Evolutionary conservation across 2,329 filamentous ascomycete genomes (phyloP).

Genomic region (Sordariomycetes sp.): DNA sequence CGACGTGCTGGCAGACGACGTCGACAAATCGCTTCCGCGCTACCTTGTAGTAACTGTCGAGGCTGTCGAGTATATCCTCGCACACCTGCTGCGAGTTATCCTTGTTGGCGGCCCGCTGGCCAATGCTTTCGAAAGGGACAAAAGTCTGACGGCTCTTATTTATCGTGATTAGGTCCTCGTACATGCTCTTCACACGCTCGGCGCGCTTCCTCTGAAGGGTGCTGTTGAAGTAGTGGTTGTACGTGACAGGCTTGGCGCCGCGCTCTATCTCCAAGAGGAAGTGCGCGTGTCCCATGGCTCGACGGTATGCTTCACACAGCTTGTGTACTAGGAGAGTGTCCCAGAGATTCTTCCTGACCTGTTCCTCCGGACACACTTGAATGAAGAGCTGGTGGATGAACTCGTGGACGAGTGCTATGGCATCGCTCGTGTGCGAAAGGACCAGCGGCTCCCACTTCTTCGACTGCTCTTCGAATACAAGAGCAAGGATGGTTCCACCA

Average conservation of each 20-base stretch:
- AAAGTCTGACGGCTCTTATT: not conserved
- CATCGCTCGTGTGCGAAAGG: slow-evolving; percentile 32
- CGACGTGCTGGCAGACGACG: slow-evolving; percentile 42
- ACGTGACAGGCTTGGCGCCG: slow-evolving; percentile 28
- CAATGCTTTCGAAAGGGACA: not conserved
- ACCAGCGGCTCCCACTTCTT: slow-evolving; percentile 36
- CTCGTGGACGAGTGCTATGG: slow-evolving; percentile 34
- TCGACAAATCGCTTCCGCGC: slow-evolving; percentile 49
- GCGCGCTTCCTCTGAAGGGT: slow-evolving; percentile 14
- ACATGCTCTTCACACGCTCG: not conserved
- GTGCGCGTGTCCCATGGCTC: slow-evolving; percentile 30
- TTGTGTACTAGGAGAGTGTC: slow-evolving; percentile 26
- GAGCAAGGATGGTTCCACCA: slow-evolving; percentile 23
- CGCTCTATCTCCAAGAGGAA: slow-evolving; percentile 41
- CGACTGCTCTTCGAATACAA: slow-evolving; percentile 38
- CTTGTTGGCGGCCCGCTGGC: slow-evolving; percentile 10
- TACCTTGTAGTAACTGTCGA: slow-evolving; percentile 21
- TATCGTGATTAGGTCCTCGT: not conserved
- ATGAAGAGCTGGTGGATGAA: slow-evolving; percentile 33
- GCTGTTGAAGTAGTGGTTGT: slow-evolving; percentile 38
- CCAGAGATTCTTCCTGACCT: slow-evolving; percentile 27
- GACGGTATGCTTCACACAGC: slow-evolving; percentile 28
- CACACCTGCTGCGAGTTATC: slow-evolving; percentile 19
- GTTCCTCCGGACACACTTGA: slow-evolving; percentile 25
- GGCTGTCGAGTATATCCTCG: slow-evolving; percentile 44